phyloP scores from a whole-genome alignment of 306 rosid species.

The Cucumis melo region DNA sequence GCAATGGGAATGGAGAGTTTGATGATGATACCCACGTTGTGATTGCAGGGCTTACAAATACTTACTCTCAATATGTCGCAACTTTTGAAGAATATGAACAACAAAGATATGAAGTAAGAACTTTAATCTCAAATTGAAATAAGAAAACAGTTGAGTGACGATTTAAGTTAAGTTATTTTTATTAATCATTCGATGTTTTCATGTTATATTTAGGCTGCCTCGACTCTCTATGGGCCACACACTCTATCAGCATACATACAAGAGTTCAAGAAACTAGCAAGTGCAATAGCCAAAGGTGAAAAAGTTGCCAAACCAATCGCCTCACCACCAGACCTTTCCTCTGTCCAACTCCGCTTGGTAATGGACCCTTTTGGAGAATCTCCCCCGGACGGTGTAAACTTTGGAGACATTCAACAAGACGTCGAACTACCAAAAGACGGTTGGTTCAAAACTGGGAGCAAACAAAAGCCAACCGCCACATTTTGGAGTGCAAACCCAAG shows the following conservation, averaged over 20 bases:
- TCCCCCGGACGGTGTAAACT: conserved; percentile 29
- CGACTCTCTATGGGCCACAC: conserved; percentile 79
- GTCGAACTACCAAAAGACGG: conserved; percentile 33
- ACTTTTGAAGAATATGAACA: conserved; percentile 66
- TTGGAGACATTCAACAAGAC: conserved; percentile 67
- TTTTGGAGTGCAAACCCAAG: conserved; percentile 77
- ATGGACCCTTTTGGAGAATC: conserved; percentile 32
- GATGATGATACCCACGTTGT: conserved; percentile 36
- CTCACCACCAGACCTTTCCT: conserved; percentile 61
- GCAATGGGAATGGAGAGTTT: conserved; percentile 42
- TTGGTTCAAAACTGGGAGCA: conserved; percentile 37
- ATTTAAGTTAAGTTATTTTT: background rate
- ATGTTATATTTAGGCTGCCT: conserved; percentile 48
- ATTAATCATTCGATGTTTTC: background rate
- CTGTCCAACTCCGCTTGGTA: conserved; percentile 21
- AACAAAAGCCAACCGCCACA: conserved; percentile 35
- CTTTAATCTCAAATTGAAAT: background rate
- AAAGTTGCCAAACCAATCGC: conserved; percentile 18
- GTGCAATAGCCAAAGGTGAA: conserved; percentile 50
- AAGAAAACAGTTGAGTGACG: too few species aligned
- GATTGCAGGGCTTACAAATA: conserved; percentile 76
- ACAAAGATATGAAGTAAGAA: conserved; percentile 61
- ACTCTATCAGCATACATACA: conserved; percentile 75
- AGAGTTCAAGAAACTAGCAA: conserved; percentile 67
- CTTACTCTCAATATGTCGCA: conserved; percentile 69